phyloP scores from a whole-genome alignment of 441 rosid species.

The Iberis amara region DNA sequence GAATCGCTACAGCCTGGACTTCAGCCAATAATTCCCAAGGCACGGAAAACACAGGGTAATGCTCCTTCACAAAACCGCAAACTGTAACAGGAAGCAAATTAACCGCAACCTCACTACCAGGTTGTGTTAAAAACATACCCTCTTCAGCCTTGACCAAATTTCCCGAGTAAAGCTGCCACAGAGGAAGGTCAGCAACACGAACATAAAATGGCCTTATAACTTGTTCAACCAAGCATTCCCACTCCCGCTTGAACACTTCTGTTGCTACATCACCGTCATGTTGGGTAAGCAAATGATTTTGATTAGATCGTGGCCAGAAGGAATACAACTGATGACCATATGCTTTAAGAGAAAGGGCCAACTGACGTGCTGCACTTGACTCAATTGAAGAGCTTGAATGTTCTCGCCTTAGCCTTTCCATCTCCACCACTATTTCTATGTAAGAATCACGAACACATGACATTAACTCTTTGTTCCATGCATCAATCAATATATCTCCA shows the following conservation, averaged over 20 bases:
- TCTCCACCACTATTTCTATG: slow-evolving; percentile 82
- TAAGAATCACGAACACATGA: slow-evolving; percentile 89
- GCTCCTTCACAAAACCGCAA: slow-evolving; percentile 95
- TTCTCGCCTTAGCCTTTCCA: slow-evolving; percentile 77
- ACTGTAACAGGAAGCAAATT: slow-evolving; percentile 90
- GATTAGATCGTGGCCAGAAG: slow-evolving; percentile 88
- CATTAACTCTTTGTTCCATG: slow-evolving; percentile 96
- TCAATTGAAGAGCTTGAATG: slow-evolving; percentile 62
- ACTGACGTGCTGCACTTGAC: slow-evolving; percentile 44
- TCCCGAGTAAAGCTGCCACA: slow-evolving; percentile 97
- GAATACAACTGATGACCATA: slow-evolving; percentile 72
- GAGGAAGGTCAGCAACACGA: slow-evolving; percentile 85
- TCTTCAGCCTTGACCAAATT: slow-evolving; percentile 86
- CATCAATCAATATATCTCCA: slow-evolving; percentile 81
- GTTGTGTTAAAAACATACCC: slow-evolving; percentile 98
- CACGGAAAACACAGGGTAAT: slow-evolving; percentile 88
- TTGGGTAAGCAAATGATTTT: slow-evolving; percentile 33
- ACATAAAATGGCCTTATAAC: slow-evolving; percentile 83
- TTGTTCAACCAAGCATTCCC: slow-evolving; percentile 82
- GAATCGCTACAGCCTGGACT: slow-evolving; percentile 73
- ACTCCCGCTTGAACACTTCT: slow-evolving; percentile 52
- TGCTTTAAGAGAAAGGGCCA: slow-evolving; percentile 60
- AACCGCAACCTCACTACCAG: slow-evolving; percentile 75
- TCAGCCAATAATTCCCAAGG: slow-evolving; percentile 95
- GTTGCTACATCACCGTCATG: slow-evolving; percentile 33